These are phyloP conservation scores for Fraxinus excelsior DNA, from an alignment of 257 asterid species.

Conservation along the genomic window DNA sequence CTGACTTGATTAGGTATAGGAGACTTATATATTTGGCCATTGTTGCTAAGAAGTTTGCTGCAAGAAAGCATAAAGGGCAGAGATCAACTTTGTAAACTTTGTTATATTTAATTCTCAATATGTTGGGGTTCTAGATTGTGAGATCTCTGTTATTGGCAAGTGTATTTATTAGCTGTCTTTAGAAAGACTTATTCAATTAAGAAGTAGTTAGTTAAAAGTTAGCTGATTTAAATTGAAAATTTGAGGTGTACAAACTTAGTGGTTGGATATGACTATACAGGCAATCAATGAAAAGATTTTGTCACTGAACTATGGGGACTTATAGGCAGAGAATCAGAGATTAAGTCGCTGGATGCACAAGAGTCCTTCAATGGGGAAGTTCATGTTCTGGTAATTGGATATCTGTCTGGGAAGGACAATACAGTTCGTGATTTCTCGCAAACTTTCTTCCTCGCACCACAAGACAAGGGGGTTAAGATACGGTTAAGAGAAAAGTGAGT, in stretches of 20 bases:
- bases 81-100: constrained; percentile 1
- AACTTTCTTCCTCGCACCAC: constrained; percentile 94
- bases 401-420: constrained; percentile 59
- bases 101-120: constrained; percentile 3
- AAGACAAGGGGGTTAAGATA: constrained; percentile 89
- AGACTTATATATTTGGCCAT: not conserved
- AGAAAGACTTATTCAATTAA: not conserved
- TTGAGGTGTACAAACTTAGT: constrained; percentile 2
- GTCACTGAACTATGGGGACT: constrained; percentile 67
- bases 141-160: not conserved
- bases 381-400: constrained; percentile 87
- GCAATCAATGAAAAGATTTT: constrained; percentile 79
- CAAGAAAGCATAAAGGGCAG: not conserved
- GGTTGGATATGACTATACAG: constrained; percentile 42
- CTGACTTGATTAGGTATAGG: constrained; percentile 1
- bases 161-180: not conserved
- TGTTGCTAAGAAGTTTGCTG: not conserved
- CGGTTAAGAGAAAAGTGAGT: no score
- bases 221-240: constrained; percentile 1
- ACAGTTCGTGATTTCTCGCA: constrained; percentile 66
- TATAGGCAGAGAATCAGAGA: constrained; percentile 71
- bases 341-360: constrained; percentile 81
- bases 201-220: constrained; percentile 14
- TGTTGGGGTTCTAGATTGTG: constrained; percentile 11
- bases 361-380: constrained; percentile 85